These are phyloP conservation scores for Trichosporon asahii DNA, from an alignment of 1,284 basidiomycete species.

Conservation along the genomic window DNA sequence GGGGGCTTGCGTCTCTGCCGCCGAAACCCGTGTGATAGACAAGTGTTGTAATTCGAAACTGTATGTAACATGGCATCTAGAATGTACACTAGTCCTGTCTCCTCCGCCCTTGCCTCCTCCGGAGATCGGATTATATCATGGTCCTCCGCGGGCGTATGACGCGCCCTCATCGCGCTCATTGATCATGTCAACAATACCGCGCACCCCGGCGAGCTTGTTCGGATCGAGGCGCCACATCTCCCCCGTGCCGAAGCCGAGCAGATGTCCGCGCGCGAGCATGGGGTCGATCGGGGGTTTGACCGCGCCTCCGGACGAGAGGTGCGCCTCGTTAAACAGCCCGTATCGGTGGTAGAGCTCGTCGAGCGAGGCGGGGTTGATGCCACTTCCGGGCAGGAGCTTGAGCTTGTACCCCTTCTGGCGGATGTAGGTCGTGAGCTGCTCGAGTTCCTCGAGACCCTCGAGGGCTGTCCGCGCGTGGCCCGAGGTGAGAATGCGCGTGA, in stretches of 20 bases:
- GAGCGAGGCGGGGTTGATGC: constrained; percentile 25
- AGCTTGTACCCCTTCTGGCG: constrained; percentile 58
- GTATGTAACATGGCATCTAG: constrained; percentile 14
- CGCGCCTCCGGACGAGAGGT: constrained; percentile 26
- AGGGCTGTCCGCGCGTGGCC: constrained; percentile 32
- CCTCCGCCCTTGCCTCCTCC: not conserved
- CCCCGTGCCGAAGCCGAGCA: constrained; percentile 22
- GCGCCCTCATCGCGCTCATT: constrained; percentile 8
- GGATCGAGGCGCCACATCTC: constrained; percentile 20
- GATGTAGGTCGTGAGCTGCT: constrained; percentile 64
- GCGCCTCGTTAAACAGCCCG: constrained; percentile 44
- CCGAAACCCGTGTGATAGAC: constrained; percentile 32
- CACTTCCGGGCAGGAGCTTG: constrained; percentile 51
- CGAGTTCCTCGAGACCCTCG: constrained; percentile 36
- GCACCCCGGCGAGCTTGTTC: constrained; percentile 13
- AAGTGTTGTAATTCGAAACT: constrained; percentile 18
- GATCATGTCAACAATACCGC: constrained; percentile 12
- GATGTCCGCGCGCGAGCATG: constrained; percentile 13
- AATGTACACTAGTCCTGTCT: not conserved
- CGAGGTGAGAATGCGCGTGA: constrained; percentile 74
- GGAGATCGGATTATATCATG: not conserved
- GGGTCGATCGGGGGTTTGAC: not conserved
- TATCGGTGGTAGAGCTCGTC: constrained; percentile 38
- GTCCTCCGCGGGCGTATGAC: not conserved
- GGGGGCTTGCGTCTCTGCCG: constrained; percentile 40